Percentiles rank a stretch among this genome's conserved stretches.
Conservation (phyloP, 768 basidiomycete genomes). For the Xerocomellus dryophilus region DNA sequence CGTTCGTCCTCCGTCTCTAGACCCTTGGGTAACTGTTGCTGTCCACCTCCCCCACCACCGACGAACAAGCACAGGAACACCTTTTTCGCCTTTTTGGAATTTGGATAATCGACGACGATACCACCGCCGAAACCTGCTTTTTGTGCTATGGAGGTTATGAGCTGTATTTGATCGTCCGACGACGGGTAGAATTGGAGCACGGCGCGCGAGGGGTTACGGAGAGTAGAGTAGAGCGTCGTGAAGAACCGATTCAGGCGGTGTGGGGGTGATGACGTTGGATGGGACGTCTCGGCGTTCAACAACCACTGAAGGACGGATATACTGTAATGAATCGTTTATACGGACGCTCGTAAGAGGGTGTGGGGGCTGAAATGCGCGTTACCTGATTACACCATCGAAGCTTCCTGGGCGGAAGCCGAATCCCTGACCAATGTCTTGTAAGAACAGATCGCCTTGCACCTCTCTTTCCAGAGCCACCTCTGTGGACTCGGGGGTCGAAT, state of each 20-base stretch:
- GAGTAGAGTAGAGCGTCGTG: conserved; percentile 84
- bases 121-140: conserved; percentile 97
- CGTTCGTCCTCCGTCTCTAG: conserved; percentile 66
- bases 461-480: conserved; percentile 96
- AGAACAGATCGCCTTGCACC: conserved; percentile 92
- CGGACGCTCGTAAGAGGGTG: background rate
- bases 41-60: conserved; percentile 62
- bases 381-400: conserved; percentile 98
- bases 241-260: conserved; percentile 86
- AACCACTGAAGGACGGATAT: conserved; percentile 99
- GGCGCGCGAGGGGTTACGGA: conserved; percentile 82
- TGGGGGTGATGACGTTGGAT: conserved; percentile 84
- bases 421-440: conserved; percentile 98
- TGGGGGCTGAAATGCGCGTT: conserved; percentile 7
- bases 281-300: conserved; percentile 91
- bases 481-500: conserved; percentile 28
- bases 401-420: conserved; percentile 95
- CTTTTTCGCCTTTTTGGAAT: conserved; percentile 93
- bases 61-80: conserved; percentile 93
- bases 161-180: conserved; percentile 93
- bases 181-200: conserved; percentile 95
- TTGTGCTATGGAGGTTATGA: conserved; percentile 90
- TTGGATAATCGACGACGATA: conserved; percentile 94
- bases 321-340: conserved; percentile 39
- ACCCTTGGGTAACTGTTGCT: conserved; percentile 69